These are phyloP conservation scores for Rubroshorea leprosula DNA, from an alignment of 345 rosid genomes.

Conservation along the genomic window DNA sequence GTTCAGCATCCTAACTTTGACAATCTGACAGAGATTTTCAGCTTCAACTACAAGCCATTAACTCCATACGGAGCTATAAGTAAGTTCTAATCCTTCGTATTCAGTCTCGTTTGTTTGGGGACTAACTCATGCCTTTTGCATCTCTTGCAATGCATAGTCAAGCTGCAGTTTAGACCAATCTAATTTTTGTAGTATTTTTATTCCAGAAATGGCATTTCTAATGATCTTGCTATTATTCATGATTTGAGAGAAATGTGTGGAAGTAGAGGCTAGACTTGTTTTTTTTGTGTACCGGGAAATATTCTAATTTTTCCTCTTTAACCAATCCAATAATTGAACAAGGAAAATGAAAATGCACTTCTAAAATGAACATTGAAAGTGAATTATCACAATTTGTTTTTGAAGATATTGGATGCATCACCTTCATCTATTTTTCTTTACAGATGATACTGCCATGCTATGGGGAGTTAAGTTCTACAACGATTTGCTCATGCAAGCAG, in stretches of 20 bases:
- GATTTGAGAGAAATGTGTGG: too few species aligned
- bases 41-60: slow-evolving; percentile 61
- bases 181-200: not conserved
- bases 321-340: too few species aligned
- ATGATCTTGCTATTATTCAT: too few species aligned
- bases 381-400: too few species aligned
- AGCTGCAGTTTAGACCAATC: not conserved
- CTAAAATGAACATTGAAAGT: too few species aligned
- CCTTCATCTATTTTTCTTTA: not conserved
- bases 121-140: not conserved
- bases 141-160: not conserved
- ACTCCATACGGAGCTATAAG: slow-evolving; percentile 57
- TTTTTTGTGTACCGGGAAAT: too few species aligned
- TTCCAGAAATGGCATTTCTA: too few species aligned
- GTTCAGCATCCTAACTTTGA: slow-evolving; percentile 82
- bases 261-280: too few species aligned
- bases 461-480: slow-evolving; percentile 79
- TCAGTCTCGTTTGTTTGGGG: not conserved
- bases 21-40: slow-evolving; percentile 63
- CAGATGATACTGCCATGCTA: slow-evolving; percentile 84
- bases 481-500: slow-evolving; percentile 73
- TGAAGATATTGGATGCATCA: too few species aligned
- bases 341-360: too few species aligned
- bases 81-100: slow-evolving; percentile 30
- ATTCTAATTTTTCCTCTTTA: too few species aligned